Conservation (phyloP, 129 eudicot genomes). For the Pseudognaphalium luteoalbum region DNA sequence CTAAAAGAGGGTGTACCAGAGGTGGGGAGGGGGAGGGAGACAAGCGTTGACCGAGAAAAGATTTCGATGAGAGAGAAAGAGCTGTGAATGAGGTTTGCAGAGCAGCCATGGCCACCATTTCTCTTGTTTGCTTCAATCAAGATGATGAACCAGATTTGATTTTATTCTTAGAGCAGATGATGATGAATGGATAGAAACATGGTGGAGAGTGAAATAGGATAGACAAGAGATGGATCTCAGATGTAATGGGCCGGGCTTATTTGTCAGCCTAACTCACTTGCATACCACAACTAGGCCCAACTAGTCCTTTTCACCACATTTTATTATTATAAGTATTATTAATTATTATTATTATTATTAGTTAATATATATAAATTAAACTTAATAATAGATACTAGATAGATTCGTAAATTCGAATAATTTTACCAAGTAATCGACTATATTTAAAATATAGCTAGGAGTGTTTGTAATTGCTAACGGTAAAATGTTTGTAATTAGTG, state of each 20-base stretch:
- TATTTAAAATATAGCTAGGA: no score
- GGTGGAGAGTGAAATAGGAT: background rate
- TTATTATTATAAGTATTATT: no score
- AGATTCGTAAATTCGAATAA: no score
- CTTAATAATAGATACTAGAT: no score
- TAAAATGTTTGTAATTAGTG: no score
- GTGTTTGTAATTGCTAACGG: no score
- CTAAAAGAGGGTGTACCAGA: conserved; percentile 34
- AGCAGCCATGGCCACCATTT: conserved; percentile 51
- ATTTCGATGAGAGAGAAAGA: conserved; percentile 71
- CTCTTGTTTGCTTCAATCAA: conserved; percentile 6
- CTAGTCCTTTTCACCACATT: no score
- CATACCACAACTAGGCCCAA: no score
- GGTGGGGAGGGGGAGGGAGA: conserved; percentile 47
- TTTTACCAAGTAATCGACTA: no score
- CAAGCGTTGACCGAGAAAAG: conserved; percentile 73
- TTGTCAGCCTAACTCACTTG: no score
- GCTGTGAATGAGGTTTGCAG: conserved; percentile 85
- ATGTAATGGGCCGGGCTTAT: background rate
- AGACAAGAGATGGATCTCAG: background rate
- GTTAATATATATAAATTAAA: no score
- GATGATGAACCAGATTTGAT: conserved; percentile 1
- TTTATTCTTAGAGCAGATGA: conserved; percentile 11
- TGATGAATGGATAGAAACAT: background rate
- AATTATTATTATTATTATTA: no score